Base-by-base conservation (phyloP, 208 protist genomes). In the Leptomonas pyrrhocoris region DNA sequence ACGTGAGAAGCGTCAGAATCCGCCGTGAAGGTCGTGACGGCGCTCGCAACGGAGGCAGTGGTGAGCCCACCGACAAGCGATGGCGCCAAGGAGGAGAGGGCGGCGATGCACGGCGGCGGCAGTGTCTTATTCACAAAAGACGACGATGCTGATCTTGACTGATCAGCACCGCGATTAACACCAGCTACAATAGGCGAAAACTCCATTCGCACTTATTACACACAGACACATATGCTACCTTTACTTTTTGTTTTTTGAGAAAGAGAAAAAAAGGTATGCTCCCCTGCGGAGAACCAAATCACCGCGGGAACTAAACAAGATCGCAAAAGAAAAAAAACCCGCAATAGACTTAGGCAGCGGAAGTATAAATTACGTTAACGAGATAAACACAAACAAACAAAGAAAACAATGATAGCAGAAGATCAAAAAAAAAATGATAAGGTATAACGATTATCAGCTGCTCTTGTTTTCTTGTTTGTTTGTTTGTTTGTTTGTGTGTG, bases 41-140 rank as follows among this genome's bases (percentile, higher is more conserved):
- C 60, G 21, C 46, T 66, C 7, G 61, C 61, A 11, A 57, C 46
- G 27, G 61, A 67, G 48, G 61, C 61, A 0, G 46, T 43, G 28
- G 61, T 67, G 34, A 57, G 61, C 15, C 46, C 61, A 21, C 61
- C 28, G 1, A 34, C 19, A 2, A 57, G 2, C 9, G 61, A 67
- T 5, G n/a, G n/a, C 0, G 28, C 34, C 1, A n/a, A 34, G 12
- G 61, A 57, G 48, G n/a, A 55, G 34, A 48, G 34, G 3, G 30
- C 23, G 6, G 61, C 61, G 0, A 48, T 57, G 48, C 61, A 67
- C 9, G 48, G 61, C 48, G 25, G 30, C 21, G 18, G 46, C 30
- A 67, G 16, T 11, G 23, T n/a, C n/a, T 23, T 51, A 3, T 21
- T 3, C 4, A 16, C 25, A 34, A 57, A 36, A 16, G 49, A 48